These are phyloP conservation scores for Ogataea methanolica DNA, from an alignment of 805 yeast species.

Conservation along the genomic window DNA sequence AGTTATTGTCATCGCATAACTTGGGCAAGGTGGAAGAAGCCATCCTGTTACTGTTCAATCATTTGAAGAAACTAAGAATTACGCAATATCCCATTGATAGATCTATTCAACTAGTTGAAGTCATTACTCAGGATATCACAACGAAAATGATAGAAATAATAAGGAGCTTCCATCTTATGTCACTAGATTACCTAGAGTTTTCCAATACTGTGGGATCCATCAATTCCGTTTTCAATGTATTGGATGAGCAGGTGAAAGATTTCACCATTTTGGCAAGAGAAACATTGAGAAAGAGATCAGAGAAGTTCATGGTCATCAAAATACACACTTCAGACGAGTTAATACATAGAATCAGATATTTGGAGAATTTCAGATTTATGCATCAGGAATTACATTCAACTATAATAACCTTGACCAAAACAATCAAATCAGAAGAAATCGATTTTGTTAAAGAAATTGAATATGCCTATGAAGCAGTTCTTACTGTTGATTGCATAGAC, in stretches of 20 bases:
- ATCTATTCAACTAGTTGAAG: constrained; percentile 61
- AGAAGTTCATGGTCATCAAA: constrained; percentile 61
- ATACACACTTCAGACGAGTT: constrained; percentile 41
- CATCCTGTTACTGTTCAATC: constrained; percentile 47
- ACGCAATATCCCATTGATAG: constrained; percentile 61
- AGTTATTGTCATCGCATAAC: constrained; percentile 44
- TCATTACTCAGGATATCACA: constrained; percentile 55
- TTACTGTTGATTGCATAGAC: constrained; percentile 34
- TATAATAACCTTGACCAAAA: constrained; percentile 4
- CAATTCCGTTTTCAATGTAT: constrained; percentile 34
- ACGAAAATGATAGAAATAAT: constrained; percentile 37
- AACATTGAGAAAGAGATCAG: constrained; percentile 65
- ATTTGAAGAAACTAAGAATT: constrained; percentile 58
- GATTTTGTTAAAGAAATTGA: constrained; percentile 32
- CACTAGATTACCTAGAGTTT: constrained; percentile 38
- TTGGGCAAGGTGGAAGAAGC: constrained; percentile 42
- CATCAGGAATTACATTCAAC: constrained; percentile 45
- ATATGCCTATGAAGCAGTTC: constrained; percentile 38
- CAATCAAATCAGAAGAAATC: constrained; percentile 1
- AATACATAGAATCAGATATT: constrained; percentile 38
- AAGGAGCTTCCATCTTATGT: constrained; percentile 38
- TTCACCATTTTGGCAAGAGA: constrained; percentile 69
- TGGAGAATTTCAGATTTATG: constrained; percentile 42
- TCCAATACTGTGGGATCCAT: constrained; percentile 26
- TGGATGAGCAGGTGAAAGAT: constrained; percentile 62